Base-by-base conservation (phyloP, 2,329 filamentous ascomycete genomes). In the Cercospora sesami region DNA sequence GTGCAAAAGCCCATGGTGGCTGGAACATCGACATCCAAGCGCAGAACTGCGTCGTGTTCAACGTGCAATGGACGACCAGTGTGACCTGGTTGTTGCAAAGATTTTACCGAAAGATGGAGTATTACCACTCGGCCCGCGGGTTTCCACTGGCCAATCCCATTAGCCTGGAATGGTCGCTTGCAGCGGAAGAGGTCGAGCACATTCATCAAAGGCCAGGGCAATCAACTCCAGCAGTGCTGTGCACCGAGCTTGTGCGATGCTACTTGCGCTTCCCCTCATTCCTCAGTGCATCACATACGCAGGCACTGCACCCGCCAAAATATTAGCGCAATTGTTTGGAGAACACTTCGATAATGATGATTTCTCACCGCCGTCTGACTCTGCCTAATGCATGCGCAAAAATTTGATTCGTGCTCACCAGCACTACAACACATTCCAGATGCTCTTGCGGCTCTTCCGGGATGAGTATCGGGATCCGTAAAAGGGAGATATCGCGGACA, bases 171-270 rank as follows among this genome's bases (percentile, higher is more conserved):
- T 55, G 48, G 48, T 55, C 48, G 48, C 48, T 55, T 28, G 48
- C 48, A 28, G 48, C 48, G 23, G 23, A 55, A 14, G 14, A 28
- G 23, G 23, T 26, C 48, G 48, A 55, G 48, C 48, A 16, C 26
- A 55, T 16, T 55, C 23, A 55, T 55, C 12, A 55, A 28, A 28
- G 21, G 21, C 48, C 23, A 55, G 21, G 48, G 48, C 21, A 26
- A 28, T 16, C 23, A 55, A 2, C 48, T 28, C 16, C 23, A 30
- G 14, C 48, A 55, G 23, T 30, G 48, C 48, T 55, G 23, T 55
- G 48, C 48, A n/a, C 48, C 48, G 48, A 55, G 48, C 48, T 55
- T 55, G 48, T 55, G 48, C 48, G 48, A 55, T 55, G 12, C 12
- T 28, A 28, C 23, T 16, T 28, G 23, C 18, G 48, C 48, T 53